These are phyloP conservation scores for Zea luxurians DNA, from an alignment of 176 grass and related monocot genomes.

Conservation along the genomic window DNA sequence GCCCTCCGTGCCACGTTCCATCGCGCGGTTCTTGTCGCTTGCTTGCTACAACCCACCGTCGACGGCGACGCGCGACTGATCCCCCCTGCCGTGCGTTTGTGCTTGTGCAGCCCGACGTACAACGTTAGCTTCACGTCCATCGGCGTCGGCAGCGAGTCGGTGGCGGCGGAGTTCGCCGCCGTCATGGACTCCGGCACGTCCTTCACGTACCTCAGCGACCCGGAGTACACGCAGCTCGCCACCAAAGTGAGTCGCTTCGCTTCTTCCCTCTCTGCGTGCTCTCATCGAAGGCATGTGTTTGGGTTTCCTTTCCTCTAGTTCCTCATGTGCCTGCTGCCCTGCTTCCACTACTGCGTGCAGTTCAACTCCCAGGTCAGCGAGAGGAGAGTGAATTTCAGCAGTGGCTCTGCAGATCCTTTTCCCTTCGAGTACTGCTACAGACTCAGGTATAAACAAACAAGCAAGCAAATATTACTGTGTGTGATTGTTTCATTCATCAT, in stretches of 20 bases:
- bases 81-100: no score
- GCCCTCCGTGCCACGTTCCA: no score
- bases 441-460: conserved; percentile 25
- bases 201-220: conserved; percentile 57
- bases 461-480: no score
- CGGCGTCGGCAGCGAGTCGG: conserved; percentile 13
- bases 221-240: conserved; percentile 44
- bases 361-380: conserved; percentile 19
- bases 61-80: no score
- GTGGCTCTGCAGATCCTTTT: neutral
- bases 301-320: neutral
- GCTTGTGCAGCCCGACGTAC: conserved; percentile 50
- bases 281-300: no score
- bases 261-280: no score
- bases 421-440: conserved; percentile 58
- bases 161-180: conserved; percentile 45
- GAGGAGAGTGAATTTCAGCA: conserved; percentile 16
- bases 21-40: no score
- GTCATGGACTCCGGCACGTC: conserved; percentile 75
- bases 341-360: neutral
- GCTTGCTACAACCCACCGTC: no score
- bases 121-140: conserved; percentile 63
- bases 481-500: neutral
- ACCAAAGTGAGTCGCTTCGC: conserved; percentile 37
- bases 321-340: neutral